Evolutionary conservation across 768 basidiomycete species (phyloP).

Genomic region (Mycena haematopus): DNA sequence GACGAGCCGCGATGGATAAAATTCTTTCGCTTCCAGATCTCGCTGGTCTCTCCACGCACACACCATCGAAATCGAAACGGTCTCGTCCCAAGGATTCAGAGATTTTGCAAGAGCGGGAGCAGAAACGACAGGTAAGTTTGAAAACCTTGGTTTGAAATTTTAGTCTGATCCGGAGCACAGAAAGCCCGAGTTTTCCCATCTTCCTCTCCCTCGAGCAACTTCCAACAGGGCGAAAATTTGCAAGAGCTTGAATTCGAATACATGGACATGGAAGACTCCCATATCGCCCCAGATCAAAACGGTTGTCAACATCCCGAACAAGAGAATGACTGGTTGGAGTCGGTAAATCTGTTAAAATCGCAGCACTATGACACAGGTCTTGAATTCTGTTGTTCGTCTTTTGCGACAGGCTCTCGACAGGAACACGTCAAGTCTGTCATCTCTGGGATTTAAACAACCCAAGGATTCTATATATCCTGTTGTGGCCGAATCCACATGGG

Average conservation of each 20-base stretch:
- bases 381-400: not conserved
- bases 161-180: not conserved
- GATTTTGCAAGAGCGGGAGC: not conserved
- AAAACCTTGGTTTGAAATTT: not conserved
- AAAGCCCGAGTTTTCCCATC: constrained; percentile 1
- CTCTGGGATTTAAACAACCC: not conserved
- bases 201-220: not conserved
- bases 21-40: constrained; percentile 53
- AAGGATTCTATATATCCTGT: no score
- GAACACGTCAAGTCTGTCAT: not conserved
- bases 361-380: not conserved
- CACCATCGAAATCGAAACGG: constrained; percentile 10
- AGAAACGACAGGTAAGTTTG: constrained; percentile 15
- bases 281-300: not conserved
- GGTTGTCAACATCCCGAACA: not conserved
- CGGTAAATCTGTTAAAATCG: not conserved
- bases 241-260: constrained; percentile 5
- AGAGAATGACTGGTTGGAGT: not conserved
- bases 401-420: not conserved
- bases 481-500: not conserved
- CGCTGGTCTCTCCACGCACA: constrained; percentile 42
- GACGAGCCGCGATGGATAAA: constrained; percentile 46
- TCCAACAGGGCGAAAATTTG: not conserved
- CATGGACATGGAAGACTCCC: constrained; percentile 14
- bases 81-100: constrained; percentile 9